phyloP scores from a whole-genome alignment of 768 basidiomycete species.

The Strobilomyces echinocephalus region DNA sequence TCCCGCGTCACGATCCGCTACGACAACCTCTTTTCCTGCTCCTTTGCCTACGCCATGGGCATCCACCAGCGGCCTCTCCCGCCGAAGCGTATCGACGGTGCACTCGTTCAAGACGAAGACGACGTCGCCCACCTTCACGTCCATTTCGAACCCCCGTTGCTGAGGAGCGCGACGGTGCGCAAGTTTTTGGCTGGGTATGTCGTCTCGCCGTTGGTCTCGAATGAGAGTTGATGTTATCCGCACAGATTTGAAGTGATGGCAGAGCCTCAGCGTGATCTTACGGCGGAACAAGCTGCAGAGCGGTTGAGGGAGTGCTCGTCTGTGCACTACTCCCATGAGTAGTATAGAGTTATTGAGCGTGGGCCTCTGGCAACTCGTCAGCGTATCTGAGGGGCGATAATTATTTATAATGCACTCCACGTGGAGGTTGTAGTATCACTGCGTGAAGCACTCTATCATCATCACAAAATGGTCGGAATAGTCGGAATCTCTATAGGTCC shows the following conservation, averaged over 20 bases:
- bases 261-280: slow-evolving; percentile 86
- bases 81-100: slow-evolving; percentile 25
- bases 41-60: slow-evolving; percentile 94
- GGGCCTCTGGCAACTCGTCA: no score
- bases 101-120: slow-evolving; percentile 35
- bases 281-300: slow-evolving; percentile 80
- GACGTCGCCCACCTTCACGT: slow-evolving; percentile 78
- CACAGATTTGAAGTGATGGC: slow-evolving; percentile 84
- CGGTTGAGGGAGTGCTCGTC: slow-evolving; percentile 52
- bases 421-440: no score
- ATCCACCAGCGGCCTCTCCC: slow-evolving; percentile 80
- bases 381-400: no score
- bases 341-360: neutral
- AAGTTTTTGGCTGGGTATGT: slow-evolving; percentile 89
- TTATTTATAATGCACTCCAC: no score
- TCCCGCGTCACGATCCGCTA: slow-evolving; percentile 61
- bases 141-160: slow-evolving; percentile 81
- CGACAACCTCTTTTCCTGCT: slow-evolving; percentile 77
- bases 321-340: slow-evolving; percentile 48
- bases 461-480: slow-evolving; percentile 12
- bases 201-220: neutral
- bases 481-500: slow-evolving; percentile 16
- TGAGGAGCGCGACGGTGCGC: slow-evolving; percentile 74
- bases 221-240: neutral
- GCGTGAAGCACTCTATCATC: no score